Conservation (phyloP, 2,329 filamentous ascomycete species). For the Exophiala mesophila region DNA sequence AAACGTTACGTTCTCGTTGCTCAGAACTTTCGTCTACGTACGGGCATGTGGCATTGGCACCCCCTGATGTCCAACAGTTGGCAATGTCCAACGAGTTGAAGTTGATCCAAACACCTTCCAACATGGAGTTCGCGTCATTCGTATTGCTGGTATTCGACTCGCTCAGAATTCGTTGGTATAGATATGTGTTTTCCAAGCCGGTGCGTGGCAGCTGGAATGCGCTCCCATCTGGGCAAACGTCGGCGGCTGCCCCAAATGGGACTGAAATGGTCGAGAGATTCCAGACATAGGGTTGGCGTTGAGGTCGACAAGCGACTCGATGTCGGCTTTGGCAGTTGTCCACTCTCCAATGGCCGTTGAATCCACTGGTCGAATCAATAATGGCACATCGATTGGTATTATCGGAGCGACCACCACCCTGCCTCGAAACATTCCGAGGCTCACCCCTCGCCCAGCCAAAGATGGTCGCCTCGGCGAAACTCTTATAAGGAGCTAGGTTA, state of each 20-base stretch:
- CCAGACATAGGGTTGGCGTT: conserved; percentile 55
- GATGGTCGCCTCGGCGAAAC: conserved; percentile 49
- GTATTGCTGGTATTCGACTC: conserved; percentile 28
- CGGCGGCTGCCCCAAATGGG: conserved; percentile 41
- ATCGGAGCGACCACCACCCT: conserved; percentile 27
- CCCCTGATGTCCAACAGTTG: conserved; percentile 58
- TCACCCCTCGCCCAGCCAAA: conserved; percentile 55
- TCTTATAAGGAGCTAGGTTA: conserved; percentile 39
- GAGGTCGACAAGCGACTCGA: conserved; percentile 54
- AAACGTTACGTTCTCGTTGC: conserved; percentile 44
- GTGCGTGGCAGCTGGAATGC: conserved; percentile 56
- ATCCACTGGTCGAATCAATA: conserved; percentile 40
- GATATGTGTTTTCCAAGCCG: conserved; percentile 58
- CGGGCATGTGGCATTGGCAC: conserved; percentile 53
- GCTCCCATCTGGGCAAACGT: conserved; percentile 47
- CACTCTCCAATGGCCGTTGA: conserved; percentile 54
- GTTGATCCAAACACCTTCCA: conserved; percentile 51
- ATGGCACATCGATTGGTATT: conserved; percentile 52
- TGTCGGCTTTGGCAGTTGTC: conserved; percentile 50
- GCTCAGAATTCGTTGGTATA: conserved; percentile 42
- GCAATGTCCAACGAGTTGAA: conserved; percentile 55
- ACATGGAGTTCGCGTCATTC: conserved; percentile 18
- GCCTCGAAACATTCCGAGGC: conserved; percentile 7
- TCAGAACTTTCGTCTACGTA: conserved; percentile 46
- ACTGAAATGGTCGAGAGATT: conserved; percentile 41